Evolutionary conservation across 2,329 filamentous ascomycete genomes (phyloP).

Genomic region (Sporothrix curviconia): DNA sequence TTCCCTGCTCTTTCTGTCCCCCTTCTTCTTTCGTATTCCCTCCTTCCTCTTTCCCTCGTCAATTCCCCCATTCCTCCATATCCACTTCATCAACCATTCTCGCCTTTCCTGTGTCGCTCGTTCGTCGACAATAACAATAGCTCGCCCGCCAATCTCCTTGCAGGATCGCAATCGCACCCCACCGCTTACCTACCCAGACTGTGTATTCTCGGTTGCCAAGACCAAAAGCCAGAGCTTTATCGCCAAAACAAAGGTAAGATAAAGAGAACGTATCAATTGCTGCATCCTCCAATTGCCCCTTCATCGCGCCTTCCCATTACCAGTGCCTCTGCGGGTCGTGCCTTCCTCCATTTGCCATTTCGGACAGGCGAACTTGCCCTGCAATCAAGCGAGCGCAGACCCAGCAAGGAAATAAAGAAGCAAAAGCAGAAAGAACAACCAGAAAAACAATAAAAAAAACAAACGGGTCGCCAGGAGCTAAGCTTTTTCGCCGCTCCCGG

Average conservation of each 20-base stretch:
- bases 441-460: constrained; percentile 6
- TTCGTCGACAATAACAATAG: constrained; percentile 3
- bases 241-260: not conserved
- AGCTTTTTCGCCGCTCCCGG: constrained; percentile 18
- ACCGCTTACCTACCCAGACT: constrained; percentile 4
- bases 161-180: too few species aligned
- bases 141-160: constrained; percentile 10
- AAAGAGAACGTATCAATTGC: not conserved
- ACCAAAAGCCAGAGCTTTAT: constrained; percentile 8
- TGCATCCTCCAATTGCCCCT: not conserved
- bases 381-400: constrained; percentile 6
- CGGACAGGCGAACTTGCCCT: not conserved
- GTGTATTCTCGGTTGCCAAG: constrained; percentile 11
- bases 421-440: not conserved
- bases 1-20: not conserved
- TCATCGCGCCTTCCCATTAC: not conserved
- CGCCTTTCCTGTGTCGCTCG: constrained; percentile 14
- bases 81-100: not conserved
- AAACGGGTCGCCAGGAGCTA: constrained; percentile 16
- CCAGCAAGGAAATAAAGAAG: too few species aligned
- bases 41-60: not conserved
- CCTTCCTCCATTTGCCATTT: not conserved
- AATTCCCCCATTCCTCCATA: not conserved
- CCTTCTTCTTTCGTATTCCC: not conserved
- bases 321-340: not conserved